A percentile compares a stretch with the other conserved stretches of the same genome.
Conservation (phyloP, 805 yeast genomes). For the Pichia thaimueangensis region DNA sequence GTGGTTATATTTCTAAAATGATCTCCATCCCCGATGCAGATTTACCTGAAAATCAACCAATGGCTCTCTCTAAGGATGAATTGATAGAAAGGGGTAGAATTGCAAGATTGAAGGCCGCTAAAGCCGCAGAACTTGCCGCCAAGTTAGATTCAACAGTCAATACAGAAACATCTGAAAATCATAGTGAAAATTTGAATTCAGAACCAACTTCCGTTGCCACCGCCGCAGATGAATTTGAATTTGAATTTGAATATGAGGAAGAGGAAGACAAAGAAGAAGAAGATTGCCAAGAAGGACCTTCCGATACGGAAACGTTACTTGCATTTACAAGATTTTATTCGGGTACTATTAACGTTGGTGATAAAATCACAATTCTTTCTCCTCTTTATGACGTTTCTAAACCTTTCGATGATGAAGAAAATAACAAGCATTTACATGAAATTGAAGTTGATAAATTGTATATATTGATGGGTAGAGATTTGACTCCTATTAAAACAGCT, state of each 20-base stretch:
- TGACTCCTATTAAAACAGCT: constrained; percentile 67
- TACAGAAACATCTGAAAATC: constrained; percentile 3
- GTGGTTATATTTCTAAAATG: constrained; percentile 86
- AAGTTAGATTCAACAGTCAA: constrained; percentile 27
- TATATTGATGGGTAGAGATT: constrained; percentile 87
- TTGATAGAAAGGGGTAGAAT: constrained; percentile 53
- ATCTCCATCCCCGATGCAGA: constrained; percentile 79
- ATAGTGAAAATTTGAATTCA: constrained; percentile 16
- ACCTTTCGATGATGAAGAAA: constrained; percentile 30
- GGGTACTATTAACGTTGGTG: constrained; percentile 75
- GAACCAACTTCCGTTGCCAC: constrained; percentile 5
- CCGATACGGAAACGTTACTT: constrained; percentile 56
- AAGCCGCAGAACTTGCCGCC: constrained; percentile 48
- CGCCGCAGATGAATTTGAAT: constrained; percentile 21
- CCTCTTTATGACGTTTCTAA: constrained; percentile 56
- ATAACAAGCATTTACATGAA: constrained; percentile 25
- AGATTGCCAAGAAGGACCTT: constrained; percentile 32
- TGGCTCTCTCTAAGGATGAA: constrained; percentile 42
- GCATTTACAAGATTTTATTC: constrained; percentile 88
- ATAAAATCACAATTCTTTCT: constrained; percentile 67
- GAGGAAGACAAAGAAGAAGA: constrained; percentile 38
- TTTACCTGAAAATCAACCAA: constrained; percentile 51
- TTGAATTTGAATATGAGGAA: constrained; percentile 46
- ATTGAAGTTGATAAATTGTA: constrained; percentile 65
- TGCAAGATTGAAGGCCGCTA: constrained; percentile 62